Evolutionary conservation across 768 basidiomycete genomes (phyloP).

Genomic region (Lentinula edodes): DNA sequence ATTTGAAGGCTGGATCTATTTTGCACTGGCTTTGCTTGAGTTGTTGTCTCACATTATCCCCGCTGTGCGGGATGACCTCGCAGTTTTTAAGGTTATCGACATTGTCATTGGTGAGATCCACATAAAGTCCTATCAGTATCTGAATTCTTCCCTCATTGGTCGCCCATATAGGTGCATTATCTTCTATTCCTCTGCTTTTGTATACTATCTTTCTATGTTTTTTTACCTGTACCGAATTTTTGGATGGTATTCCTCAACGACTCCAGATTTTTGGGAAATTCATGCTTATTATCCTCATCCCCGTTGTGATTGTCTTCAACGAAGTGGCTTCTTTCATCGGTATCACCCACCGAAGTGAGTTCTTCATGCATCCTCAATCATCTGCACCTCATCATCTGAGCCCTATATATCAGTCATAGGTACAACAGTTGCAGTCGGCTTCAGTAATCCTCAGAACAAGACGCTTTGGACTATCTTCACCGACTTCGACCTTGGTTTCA

Average conservation of each 20-base stretch:
- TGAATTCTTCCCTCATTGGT: too few relatives aligned
- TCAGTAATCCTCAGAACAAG: conserved; percentile 27
- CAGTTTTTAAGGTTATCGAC: conserved; percentile 50
- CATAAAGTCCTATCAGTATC: not conserved
- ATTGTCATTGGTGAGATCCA: conserved; percentile 50
- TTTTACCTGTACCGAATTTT: conserved; percentile 45
- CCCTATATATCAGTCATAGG: not conserved
- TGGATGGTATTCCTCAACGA: conserved; percentile 45
- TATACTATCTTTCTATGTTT: conserved; percentile 61
- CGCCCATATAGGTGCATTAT: conserved; percentile 40
- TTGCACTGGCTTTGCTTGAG: conserved; percentile 55
- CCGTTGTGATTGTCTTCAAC: conserved; percentile 48
- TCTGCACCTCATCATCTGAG: not conserved
- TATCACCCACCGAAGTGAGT: conserved; percentile 44
- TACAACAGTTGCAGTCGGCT: conserved; percentile 32
- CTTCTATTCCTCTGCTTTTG: conserved; percentile 60
- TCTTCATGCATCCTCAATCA: not conserved
- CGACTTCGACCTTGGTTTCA: conserved; percentile 52
- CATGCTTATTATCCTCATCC: conserved; percentile 48
- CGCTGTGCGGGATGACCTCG: conserved; percentile 38
- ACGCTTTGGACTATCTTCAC: conserved; percentile 54
- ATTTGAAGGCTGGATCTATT: conserved; percentile 57
- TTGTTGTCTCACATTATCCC: conserved; percentile 53
- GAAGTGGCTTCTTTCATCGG: conserved; percentile 64
- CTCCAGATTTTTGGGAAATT: conserved; percentile 39